A percentile compares a stretch with the other conserved stretches of the same genome.
phyloP scores from a whole-genome alignment of 1,139 yeast genomes.

The Yarrowia galli region DNA sequence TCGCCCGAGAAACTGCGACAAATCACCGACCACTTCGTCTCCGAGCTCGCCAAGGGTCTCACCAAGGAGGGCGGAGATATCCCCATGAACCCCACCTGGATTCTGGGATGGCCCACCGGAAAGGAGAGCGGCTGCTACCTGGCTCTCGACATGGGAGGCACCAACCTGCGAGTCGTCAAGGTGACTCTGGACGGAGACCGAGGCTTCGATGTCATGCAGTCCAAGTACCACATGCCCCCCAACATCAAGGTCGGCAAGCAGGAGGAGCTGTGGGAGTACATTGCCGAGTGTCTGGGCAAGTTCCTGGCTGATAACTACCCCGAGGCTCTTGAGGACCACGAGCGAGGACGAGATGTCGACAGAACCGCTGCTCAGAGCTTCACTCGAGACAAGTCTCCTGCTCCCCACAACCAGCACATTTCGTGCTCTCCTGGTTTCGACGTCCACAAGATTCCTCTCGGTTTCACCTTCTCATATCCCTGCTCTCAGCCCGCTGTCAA shows the following conservation, averaged over 20 bases:
- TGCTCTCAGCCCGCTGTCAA: constrained; percentile 84
- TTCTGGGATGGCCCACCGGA: constrained; percentile 91
- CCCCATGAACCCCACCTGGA: constrained; percentile 99
- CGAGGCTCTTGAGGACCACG: constrained; percentile 45
- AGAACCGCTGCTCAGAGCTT: constrained; percentile 26
- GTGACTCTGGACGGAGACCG: constrained; percentile 80
- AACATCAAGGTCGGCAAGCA: constrained; percentile 75
- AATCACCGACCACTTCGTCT: constrained; percentile 71
- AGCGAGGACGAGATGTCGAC: constrained; percentile 36
- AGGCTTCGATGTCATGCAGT: constrained; percentile 81
- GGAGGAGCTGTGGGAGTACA: constrained; percentile 82
- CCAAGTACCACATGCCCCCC: constrained; percentile 76
- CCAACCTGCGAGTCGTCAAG: constrained; percentile 88
- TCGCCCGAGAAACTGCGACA: constrained; percentile 64
- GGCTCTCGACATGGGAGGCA: constrained; percentile 96
- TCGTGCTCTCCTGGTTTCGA: constrained; percentile 41
- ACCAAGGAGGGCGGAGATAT: constrained; percentile 49
- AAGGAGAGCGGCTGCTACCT: constrained; percentile 85
- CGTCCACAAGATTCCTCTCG: constrained; percentile 64
- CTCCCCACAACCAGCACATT: constrained; percentile 37
- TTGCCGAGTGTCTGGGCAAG: constrained; percentile 77
- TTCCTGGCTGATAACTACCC: constrained; percentile 65
- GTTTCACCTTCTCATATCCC: constrained; percentile 96
- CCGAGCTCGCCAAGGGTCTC: constrained; percentile 71
- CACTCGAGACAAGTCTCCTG: constrained; percentile 33